Evolutionary conservation across 495 filamentous ascomycete genomes (phyloP).

Genomic region (Hypomontagnella monticulosa): DNA sequence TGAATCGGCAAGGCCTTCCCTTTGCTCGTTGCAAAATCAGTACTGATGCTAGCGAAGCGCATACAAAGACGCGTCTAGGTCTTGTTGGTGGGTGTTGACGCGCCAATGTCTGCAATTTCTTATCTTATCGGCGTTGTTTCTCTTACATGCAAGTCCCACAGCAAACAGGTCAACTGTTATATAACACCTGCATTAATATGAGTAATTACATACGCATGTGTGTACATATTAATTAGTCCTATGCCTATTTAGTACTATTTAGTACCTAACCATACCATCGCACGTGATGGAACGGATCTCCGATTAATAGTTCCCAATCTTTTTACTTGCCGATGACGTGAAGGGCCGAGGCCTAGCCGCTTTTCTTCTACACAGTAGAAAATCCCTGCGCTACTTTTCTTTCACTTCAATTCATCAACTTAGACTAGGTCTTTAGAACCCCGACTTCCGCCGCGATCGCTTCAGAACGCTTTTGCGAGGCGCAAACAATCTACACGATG

Average conservation of each 20-base stretch:
- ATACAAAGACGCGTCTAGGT: slow-evolving; percentile 25
- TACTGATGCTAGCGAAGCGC: slow-evolving; percentile 8
- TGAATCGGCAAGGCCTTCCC: slow-evolving; percentile 2
- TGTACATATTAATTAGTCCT: too few species aligned
- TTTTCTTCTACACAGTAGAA: slow-evolving; percentile 3
- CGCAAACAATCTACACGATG: slow-evolving; percentile 22
- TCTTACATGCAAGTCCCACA: background rate
- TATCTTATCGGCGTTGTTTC: slow-evolving; percentile 35
- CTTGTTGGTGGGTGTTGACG: slow-evolving; percentile 27
- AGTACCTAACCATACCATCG: too few species aligned
- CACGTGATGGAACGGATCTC: slow-evolving; percentile 10
- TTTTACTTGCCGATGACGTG: slow-evolving; percentile 38
- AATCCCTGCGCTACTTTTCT: background rate
- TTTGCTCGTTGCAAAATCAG: background rate
- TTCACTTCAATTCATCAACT: slow-evolving; percentile 15
- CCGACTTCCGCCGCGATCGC: background rate
- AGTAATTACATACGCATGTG: too few species aligned
- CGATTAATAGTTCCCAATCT: background rate
- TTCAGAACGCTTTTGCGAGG: background rate
- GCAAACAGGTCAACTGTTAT: too few species aligned
- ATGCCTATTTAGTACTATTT: too few species aligned
- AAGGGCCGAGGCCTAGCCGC: slow-evolving; percentile 14
- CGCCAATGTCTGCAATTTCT: slow-evolving; percentile 2
- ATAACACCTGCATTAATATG: too few species aligned
- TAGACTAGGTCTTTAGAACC: slow-evolving; percentile 3